phyloP scores from a whole-genome alignment of 2,329 filamentous ascomycete species.

The Hymenotorrendiella dingleyae region DNA sequence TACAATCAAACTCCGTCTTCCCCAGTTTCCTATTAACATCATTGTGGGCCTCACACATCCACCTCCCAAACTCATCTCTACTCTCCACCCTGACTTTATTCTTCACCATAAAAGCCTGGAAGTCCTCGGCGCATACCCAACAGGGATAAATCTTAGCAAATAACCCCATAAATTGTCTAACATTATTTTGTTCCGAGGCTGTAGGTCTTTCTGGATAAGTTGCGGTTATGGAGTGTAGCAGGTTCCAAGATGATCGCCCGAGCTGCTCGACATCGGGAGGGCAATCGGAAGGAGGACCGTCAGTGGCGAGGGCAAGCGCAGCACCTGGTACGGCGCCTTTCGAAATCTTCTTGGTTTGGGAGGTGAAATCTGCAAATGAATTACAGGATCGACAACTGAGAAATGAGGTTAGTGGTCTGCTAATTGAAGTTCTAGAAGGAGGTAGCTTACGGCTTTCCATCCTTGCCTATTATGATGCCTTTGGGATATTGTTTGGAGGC shows the following conservation, averaged over 20 bases:
- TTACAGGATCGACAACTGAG: conserved; percentile 66
- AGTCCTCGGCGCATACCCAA: conserved; percentile 92
- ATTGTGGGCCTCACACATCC: conserved; percentile 84
- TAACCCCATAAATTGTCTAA: conserved; percentile 68
- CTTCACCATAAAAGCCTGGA: conserved; percentile 70
- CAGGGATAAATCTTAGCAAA: conserved; percentile 91
- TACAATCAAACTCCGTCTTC: conserved; percentile 86
- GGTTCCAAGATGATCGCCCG: conserved; percentile 85
- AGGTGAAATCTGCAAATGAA: conserved; percentile 54
- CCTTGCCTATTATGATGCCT: conserved; percentile 68
- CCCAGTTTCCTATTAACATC: conserved; percentile 85
- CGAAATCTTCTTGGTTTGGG: conserved; percentile 45
- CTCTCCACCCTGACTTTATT: conserved; percentile 52
- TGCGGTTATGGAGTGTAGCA: conserved; percentile 87
- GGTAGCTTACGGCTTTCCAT: conserved; percentile 74
- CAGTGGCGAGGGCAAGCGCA: too few relatives aligned
- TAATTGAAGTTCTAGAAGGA: too few relatives aligned
- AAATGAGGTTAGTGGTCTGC: neutral
- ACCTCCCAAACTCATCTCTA: conserved; percentile 67
- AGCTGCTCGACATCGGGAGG: conserved; percentile 85
- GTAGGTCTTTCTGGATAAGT: conserved; percentile 72
- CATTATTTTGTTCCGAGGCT: conserved; percentile 64
- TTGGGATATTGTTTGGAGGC: conserved; percentile 52
- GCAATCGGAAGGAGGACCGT: conserved; percentile 58
- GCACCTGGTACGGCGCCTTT: conserved; percentile 22